Evolutionary conservation across 495 filamentous ascomycete species (phyloP).

Genomic region (Penicillium longicatenatum): DNA sequence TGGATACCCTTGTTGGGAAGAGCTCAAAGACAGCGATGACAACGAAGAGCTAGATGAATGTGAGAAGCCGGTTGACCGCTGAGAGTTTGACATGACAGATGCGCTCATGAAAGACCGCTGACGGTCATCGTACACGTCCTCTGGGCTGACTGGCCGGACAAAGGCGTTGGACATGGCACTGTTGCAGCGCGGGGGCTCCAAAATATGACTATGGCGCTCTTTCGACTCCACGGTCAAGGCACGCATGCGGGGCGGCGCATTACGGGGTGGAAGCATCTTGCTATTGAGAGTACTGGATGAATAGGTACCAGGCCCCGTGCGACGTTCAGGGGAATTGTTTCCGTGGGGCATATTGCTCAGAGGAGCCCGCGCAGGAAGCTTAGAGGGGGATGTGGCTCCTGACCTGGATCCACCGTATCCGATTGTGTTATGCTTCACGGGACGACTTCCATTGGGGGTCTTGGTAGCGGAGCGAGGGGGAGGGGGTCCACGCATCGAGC

Average conservation of each 20-base stretch:
- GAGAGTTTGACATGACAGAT: constrained; percentile 44
- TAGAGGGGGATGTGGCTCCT: constrained; percentile 65
- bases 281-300: constrained; percentile 55
- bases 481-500: constrained; percentile 50
- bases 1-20: constrained; percentile 40
- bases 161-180: constrained; percentile 66
- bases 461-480: constrained; percentile 58
- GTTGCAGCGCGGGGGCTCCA: constrained; percentile 62
- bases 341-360: constrained; percentile 79
- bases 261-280: constrained; percentile 63
- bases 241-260: constrained; percentile 88
- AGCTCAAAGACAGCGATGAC: constrained; percentile 42
- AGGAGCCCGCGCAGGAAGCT: constrained; percentile 79
- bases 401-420: constrained; percentile 41
- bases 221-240: constrained; percentile 71
- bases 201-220: constrained; percentile 57
- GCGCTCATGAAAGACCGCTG: constrained; percentile 53
- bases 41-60: constrained; percentile 44
- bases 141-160: constrained; percentile 76
- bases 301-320: constrained; percentile 48
- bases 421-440: constrained; percentile 59
- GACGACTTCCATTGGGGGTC: constrained; percentile 62
- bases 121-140: constrained; percentile 83
- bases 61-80: constrained; percentile 40
- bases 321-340: constrained; percentile 81